Evolutionary conservation across 495 filamentous ascomycete genomes (phyloP).

Genomic region (Hypoxylon intermedium): DNA sequence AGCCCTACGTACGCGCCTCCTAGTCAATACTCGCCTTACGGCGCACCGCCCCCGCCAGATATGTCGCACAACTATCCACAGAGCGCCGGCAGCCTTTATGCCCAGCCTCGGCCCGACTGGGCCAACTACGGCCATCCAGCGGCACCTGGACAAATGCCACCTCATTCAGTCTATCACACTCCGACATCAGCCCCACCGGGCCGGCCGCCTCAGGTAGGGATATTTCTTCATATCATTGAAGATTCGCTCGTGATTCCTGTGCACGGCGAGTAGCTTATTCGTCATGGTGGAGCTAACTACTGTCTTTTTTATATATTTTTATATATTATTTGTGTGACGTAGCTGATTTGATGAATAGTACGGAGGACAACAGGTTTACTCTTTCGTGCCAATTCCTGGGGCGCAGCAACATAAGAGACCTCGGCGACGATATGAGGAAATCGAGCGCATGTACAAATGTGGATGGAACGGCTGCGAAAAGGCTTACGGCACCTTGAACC

Average conservation of each 20-base stretch:
- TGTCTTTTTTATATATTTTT: constrained; percentile 4
- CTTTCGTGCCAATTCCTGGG: constrained; percentile 96
- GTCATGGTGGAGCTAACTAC: constrained; percentile 1
- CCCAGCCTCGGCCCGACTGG: constrained; percentile 79
- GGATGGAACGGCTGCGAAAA: constrained; percentile 98
- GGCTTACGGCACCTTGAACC: constrained; percentile 95
- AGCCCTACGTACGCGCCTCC: constrained; percentile 89
- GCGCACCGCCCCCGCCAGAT: constrained; percentile 73
- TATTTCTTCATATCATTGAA: constrained; percentile 17
- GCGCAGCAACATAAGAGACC: constrained; percentile 98
- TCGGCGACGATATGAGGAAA: constrained; percentile 93
- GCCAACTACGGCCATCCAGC: constrained; percentile 72
- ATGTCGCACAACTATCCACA: constrained; percentile 77
- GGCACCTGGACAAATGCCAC: constrained; percentile 56
- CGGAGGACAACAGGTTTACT: constrained; percentile 77
- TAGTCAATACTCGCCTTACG: constrained; percentile 79
- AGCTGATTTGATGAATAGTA: constrained; percentile 48
- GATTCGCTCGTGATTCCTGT: background rate
- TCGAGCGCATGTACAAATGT: constrained; percentile 99
- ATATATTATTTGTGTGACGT: constrained; percentile 27
- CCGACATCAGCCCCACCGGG: constrained; percentile 60
- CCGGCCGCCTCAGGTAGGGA: constrained; percentile 75
- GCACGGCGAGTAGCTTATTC: constrained; percentile 7
- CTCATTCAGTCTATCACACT: constrained; percentile 57
- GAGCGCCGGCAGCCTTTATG: constrained; percentile 64